Evolutionary conservation across 176 grass and related monocot genomes (phyloP), one percentile per base, ranked within the genome.

Genomic region (Hordeum vulgare): DNA sequence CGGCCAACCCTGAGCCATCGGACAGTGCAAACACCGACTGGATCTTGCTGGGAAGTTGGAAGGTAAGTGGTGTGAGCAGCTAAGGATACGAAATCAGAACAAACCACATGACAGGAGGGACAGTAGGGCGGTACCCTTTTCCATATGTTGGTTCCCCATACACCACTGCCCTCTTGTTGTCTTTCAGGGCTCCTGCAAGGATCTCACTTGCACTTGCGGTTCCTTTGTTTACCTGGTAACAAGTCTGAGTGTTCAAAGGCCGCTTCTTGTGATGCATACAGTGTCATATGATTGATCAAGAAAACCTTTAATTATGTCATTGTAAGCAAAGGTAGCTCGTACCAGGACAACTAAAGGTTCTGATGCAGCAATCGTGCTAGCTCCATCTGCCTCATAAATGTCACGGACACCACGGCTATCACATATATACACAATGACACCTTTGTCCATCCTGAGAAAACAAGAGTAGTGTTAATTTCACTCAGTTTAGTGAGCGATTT

Each of bases 121-220:
- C 27, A 17, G 35, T 41, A 76, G 60, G 69, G 4, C 67, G 70
- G 49, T 84, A 98, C 96, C 96, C 96, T 92, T 98, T 98, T 64
- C 93, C 96, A 61, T 88, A 95, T 62, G 96, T 98, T 68, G 96
- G 91, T 79, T 98, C 96, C 53, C 96, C 96, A 80, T 91, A 98
- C 28, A 98, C 21, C 3, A 98, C 89, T 47, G 96, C 91, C 85
- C 93, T 90, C 78, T 94, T 98, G 24, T 98, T 98, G 64, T 98
- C 96, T 83, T 99, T 96, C 44, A 99, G 78, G 62, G 96, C 96
- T 41, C 91, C 96, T 7, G 96, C 96, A 80, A 99, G 91, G 84
- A 96, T 99, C 75, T 99, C 91, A 80, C 96, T 96, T 85, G 96
- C 96, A 29, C 96, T 96, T 11, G 96, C 96, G 12, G 96, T 99